Conservation (phyloP, 805 yeast species). For the Komagataella mondaviorum region DNA sequence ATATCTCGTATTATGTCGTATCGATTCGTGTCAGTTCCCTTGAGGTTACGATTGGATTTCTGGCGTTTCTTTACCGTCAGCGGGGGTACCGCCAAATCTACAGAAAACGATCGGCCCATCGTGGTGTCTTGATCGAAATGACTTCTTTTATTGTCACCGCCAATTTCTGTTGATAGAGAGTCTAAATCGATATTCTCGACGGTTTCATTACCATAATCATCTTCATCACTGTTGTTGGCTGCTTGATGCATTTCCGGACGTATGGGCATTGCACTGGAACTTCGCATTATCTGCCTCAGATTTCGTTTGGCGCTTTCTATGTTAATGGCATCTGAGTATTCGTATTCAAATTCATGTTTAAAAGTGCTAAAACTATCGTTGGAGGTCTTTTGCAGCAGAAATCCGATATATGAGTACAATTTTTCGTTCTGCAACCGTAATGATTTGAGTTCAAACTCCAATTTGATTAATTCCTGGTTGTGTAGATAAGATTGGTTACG, state of each 20-base stretch:
- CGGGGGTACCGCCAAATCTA: neutral
- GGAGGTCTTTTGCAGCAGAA: slow-evolving; percentile 34
- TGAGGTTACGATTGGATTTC: neutral
- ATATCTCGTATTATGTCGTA: neutral
- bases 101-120: neutral
- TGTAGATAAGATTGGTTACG: slow-evolving; percentile 6
- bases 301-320: slow-evolving; percentile 33
- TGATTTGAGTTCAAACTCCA: slow-evolving; percentile 40
- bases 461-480: slow-evolving; percentile 34
- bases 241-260: neutral
- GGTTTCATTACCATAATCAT: neutral
- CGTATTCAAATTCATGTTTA: slow-evolving; percentile 15
- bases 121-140: neutral
- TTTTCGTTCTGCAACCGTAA: slow-evolving; percentile 42
- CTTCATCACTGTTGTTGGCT: neutral
- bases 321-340: slow-evolving; percentile 40
- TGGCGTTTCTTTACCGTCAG: neutral
- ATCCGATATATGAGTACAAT: slow-evolving; percentile 42
- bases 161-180: neutral
- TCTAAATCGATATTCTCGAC: neutral
- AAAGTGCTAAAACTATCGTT: slow-evolving; percentile 11
- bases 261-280: slow-evolving; percentile 19
- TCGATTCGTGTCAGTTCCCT: neutral
- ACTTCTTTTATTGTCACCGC: neutral
- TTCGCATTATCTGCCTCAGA: slow-evolving; percentile 19